Base-by-base conservation (phyloP, 345 rosid genomes). In the Litchi chinensis region DNA sequence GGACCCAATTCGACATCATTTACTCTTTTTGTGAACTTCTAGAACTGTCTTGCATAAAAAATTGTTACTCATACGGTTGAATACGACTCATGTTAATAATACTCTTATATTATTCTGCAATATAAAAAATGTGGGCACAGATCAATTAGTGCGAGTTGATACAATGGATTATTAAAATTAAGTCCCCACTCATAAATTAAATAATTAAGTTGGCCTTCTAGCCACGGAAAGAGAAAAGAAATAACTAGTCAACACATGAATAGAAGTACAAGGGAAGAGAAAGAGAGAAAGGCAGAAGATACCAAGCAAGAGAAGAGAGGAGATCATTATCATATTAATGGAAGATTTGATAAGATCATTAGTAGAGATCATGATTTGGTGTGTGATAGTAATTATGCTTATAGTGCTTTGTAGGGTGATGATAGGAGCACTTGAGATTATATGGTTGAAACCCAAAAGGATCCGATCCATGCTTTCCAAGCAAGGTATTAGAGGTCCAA, bases 401-500 rank as follows among this genome's bases (percentile, higher is more conserved):
- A 60, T 59, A 21, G 68, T 60, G 39, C 2, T 44, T 10, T 22
- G 68, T 13, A 24, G n/a, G 8, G 9, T 26, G 41, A 9, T 64
- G 60, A 26, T 26, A 8, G 11, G 28, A 32, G 40, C 64, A 8
- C 12, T 32, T 18, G n/a, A 75, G 18, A 18, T 3, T 41, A 11
- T 28, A 57, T 65, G 69, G 77, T 16, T 26, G 69, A 28, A 64
- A 8, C 70, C 70, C 2, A 64, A 1, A 5, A 63, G 70, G 59
- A 75, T 63, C 32, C 77, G 60, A 10, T 43, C 77, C 11, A 46
- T 16, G 26, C 77, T 75, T 1, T 44, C 69, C 16, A 64, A 46
- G 11, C 70, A 75, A 64, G 77, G 77, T 8, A 46, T 74, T 46
- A 46, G 69, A 43, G 77, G 77, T 43, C 77, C 77, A 46, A 62